Evolutionary conservation across 2,329 filamentous ascomycete species (phyloP), one percentile per base, ranked within the genome.

Genomic region (Didymella arachidicola): DNA sequence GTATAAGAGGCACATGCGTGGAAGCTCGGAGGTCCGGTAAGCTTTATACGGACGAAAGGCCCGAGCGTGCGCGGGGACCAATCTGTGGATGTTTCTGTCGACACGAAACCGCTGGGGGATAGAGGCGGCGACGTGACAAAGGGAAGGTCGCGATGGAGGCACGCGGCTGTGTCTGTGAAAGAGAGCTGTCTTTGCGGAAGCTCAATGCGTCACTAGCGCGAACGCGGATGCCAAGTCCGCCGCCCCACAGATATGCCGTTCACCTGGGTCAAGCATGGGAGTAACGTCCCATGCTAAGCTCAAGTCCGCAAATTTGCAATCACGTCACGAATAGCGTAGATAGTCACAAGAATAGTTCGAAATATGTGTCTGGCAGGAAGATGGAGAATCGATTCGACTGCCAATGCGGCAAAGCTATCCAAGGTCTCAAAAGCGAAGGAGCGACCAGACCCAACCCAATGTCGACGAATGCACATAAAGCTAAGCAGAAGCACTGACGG

Each of bases 401-500:
- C 56, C 51, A 18, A 51, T 12, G 32, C 34, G 27, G 48, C 47
- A 16, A 22, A 53, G 22, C 60, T 56, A 57, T 36, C 44, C 29
- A 25, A 62, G 63, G 64, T 67, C 72, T 72, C 66, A 72, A 69
- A 59, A 49, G 43, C 25, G 11, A 72, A 72, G 19, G 72, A 74
- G 70, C 62, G 72, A 69, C 67, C 70, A 72, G 70, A 70, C 67
- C 68, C 50, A 46, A 39, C 27, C 27, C 51, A 47, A 41, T 19
- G 10, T 36, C 30, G 26, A 46, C 14, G 7, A 10, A 34, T 45
- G 41, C 3, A 7, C 34, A 26, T 36, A 3, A 14, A 19, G 42
- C 60, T 66, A 77, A 59, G 75, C 76, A 54, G 79, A 78, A 49
- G 79, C 80, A 60, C 77, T 79, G 44, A 80, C 77, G 62, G 77